A percentile compares a stretch with the other conserved stretches of the same genome.
phyloP scores from a whole-genome alignment of 2,329 filamentous ascomycete species.

The Tolypocladium cylindrosporum region DNA sequence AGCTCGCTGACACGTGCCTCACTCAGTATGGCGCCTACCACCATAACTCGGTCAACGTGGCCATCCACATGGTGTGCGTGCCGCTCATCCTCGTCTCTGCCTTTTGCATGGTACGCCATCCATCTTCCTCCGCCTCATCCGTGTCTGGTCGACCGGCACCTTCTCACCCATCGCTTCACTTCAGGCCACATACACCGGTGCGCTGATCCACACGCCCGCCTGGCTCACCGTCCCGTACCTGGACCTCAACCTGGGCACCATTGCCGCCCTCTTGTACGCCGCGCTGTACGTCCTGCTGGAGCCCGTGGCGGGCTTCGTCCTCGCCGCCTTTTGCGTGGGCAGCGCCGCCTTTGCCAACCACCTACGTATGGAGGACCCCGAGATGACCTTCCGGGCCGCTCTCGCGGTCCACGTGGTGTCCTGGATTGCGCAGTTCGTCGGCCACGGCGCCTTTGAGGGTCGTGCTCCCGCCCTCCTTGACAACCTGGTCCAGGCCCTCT shows the following conservation, averaged over 20 bases:
- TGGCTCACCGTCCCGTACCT: constrained; percentile 60
- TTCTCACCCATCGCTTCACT: constrained; percentile 2
- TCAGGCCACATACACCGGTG: constrained; percentile 53
- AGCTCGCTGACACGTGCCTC: not conserved
- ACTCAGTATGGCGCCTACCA: constrained; percentile 75
- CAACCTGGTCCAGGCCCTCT: constrained; percentile 83
- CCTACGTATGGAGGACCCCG: constrained; percentile 48
- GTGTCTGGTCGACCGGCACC: not conserved
- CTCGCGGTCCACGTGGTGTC: constrained; percentile 59
- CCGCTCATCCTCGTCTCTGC: constrained; percentile 63
- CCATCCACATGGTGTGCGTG: constrained; percentile 72
- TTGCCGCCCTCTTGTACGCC: constrained; percentile 58
- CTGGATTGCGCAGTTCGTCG: constrained; percentile 87
- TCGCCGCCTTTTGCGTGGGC: constrained; percentile 67
- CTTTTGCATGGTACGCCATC: constrained; percentile 56
- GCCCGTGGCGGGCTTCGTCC: constrained; percentile 74
- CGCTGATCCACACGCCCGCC: constrained; percentile 52
- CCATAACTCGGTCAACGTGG: constrained; percentile 65
- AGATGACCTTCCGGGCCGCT: constrained; percentile 44
- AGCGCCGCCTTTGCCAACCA: constrained; percentile 69
- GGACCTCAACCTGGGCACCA: constrained; percentile 55
- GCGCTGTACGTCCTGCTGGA: constrained; percentile 85
- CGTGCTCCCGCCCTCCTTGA: constrained; percentile 83
- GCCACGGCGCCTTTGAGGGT: constrained; percentile 81
- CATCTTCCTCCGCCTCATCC: constrained; percentile 1